Base-by-base conservation (phyloP, 2,329 filamentous ascomycete species). In the Paracoccidioides lutzii region DNA sequence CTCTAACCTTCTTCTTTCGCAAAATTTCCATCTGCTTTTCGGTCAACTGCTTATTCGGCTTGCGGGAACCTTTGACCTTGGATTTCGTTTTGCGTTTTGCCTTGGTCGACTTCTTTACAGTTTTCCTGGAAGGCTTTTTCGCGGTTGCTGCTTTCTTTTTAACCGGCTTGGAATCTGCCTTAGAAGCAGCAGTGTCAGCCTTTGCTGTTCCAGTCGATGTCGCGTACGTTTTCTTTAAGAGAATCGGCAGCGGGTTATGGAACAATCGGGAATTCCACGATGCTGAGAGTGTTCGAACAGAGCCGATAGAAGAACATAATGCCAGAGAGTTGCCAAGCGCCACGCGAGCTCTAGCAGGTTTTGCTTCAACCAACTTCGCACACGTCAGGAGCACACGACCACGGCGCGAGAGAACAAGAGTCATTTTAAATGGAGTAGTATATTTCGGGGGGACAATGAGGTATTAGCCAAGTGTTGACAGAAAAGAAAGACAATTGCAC, bases 381-480 rank as follows among this genome's bases (percentile, higher is more conserved):
- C 45, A 54, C 52, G 53, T 53, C 12, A 70, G 62, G 53, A 65
- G 60, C 58, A 63, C 61, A 53, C 65, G 63, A 55, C 64, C 65
- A 45, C 69, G 66, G 55, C 62, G 63, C 54, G 64, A 63, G 40
- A 68, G 58, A 55, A 64, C 66, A 30, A 66, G 60, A 63, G 64
- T 59, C 70, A 73, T 73, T 33, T 55, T 58, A 30, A 42, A 42
- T 52, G 42, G 22, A n/a, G 7, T 14, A 38, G 33, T 35, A 41
- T 42, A 37, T 48, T 32, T 28, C 9, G n/a, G 28, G n/a, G n/a
- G 44, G 5, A 6, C 5, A 32, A 33, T 30, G 1, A 3, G 28
- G 33, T 32, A 46, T 33, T 6, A 46, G 28, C 4, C n/a, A 30
- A 30, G 28, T 10, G 30, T 46, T 46, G 28, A 33, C 44, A 49